Base-by-base conservation (phyloP, 495 filamentous ascomycete species). In the Tuber indicum region DNA sequence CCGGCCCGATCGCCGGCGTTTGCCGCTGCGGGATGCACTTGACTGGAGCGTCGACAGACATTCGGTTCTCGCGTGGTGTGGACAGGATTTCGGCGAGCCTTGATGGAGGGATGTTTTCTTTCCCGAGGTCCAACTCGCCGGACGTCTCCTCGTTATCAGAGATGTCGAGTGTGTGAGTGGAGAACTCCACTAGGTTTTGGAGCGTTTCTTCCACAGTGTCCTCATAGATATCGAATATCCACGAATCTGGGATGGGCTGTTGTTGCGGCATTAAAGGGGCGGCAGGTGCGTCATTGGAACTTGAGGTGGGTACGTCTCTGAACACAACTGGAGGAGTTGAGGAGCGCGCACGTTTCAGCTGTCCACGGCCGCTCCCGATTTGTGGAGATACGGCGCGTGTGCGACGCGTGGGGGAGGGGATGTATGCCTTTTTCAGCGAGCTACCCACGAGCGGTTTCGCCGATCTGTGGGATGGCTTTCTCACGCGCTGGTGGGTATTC, bases 191-290 rank as follows among this genome's bases (percentile, higher is more conserved):
- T 5, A 97, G 85, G 82, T 96, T 98, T 74, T 93, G 91, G 84
- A 93, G 91, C 81, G 94, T 90, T 79, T 99, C 93, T 79, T 96
- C 92, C 45, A 89, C 89, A 0, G 92, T 92, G 84, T 99, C 96
- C 83, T 97, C 94, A 82, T 99, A 91, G 84, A 99, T 98, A 66
- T 94, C 91, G 84, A 98, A 98, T 86, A 91, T 91, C 95, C 95
- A 98, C 23, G 88, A 88, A 39, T 89, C 89, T 41, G 88, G 89
- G 4, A 66, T 66, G 26, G 58, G 26, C 14, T 66, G 58, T 36
- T 62, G 52, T 32, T 66, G 26, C 58, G 36, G 58, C 70, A 86
- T 84, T 72, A 88, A 87, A 19, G 88, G 75, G 42, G 79, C 73
- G 62, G 45, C 43, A 43, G 52, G 71, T 14, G 36, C 46, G 1